These are phyloP conservation scores for Blastobotrys attinorum DNA, from an alignment of 805 yeast species.

Conservation along the genomic window DNA sequence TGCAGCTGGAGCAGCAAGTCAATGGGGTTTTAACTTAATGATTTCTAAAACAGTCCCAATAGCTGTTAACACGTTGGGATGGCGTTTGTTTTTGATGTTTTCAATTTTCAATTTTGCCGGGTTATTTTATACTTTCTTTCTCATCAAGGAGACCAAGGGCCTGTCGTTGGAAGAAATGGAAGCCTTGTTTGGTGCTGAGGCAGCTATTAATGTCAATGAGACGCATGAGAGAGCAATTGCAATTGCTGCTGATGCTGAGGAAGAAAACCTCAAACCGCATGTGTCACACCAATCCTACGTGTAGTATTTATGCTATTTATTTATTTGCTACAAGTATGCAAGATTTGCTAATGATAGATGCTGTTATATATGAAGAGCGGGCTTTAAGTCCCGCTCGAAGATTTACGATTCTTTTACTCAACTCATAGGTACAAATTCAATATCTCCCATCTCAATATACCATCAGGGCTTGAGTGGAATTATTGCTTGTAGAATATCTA, in stretches of 20 bases:
- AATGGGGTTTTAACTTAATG: conserved; percentile 44
- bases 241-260: conserved; percentile 5
- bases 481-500: too few relatives aligned
- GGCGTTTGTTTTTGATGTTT: conserved; percentile 34
- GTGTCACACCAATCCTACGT: neutral
- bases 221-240: conserved; percentile 6
- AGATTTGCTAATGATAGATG: too few relatives aligned
- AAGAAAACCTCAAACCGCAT: conserved; percentile 1
- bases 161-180: conserved; percentile 74
- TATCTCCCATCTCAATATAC: too few relatives aligned
- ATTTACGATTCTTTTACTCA: too few relatives aligned
- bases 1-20: conserved; percentile 60
- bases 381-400: too few relatives aligned
- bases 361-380: too few relatives aligned
- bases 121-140: conserved; percentile 49
- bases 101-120: conserved; percentile 33
- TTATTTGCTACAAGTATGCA: neutral
- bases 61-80: conserved; percentile 12
- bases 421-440: too few relatives aligned
- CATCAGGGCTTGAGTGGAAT: too few relatives aligned
- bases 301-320: too few relatives aligned
- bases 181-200: conserved; percentile 35
- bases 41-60: conserved; percentile 31
- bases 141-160: conserved; percentile 69
- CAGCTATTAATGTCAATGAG: conserved; percentile 13